Evolutionary conservation across 495 filamentous ascomycete genomes (phyloP).

Genomic region (Pseudotulostoma volvatum): DNA sequence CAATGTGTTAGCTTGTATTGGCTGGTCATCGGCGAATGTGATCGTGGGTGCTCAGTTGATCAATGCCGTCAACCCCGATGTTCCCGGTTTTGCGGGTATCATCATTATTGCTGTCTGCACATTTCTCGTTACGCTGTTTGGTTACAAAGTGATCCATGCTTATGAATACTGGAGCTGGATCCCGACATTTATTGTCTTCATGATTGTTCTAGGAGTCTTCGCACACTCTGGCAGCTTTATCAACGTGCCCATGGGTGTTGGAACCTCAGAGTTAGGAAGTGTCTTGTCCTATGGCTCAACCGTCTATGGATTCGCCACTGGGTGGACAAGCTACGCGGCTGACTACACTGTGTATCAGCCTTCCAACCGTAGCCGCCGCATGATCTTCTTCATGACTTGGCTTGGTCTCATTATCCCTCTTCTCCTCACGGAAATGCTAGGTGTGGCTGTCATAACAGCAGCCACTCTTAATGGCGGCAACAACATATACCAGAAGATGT

Average conservation of each 20-base stretch:
- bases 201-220: constrained; percentile 58
- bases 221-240: constrained; percentile 59
- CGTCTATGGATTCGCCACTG: constrained; percentile 63
- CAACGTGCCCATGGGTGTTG: constrained; percentile 47
- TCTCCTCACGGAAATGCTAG: constrained; percentile 65
- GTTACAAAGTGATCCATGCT: constrained; percentile 64
- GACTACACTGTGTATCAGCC: constrained; percentile 82
- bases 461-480: constrained; percentile 30
- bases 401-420: constrained; percentile 54
- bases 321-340: constrained; percentile 65
- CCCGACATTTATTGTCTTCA: constrained; percentile 59
- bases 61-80: constrained; percentile 51
- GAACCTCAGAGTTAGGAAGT: constrained; percentile 42
- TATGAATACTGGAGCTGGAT: constrained; percentile 75
- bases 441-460: constrained; percentile 54
- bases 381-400: constrained; percentile 56
- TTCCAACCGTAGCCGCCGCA: constrained; percentile 33
- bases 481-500: constrained; percentile 44
- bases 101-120: constrained; percentile 60
- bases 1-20: constrained; percentile 62
- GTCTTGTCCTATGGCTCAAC: constrained; percentile 59
- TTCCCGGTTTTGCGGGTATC: constrained; percentile 63
- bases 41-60: constrained; percentile 76
- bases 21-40: constrained; percentile 59
- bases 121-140: constrained; percentile 54